Evolutionary conservation across 495 filamentous ascomycete genomes (phyloP), one percentile per base, ranked within the genome.

Genomic region (Aspergillus funiculosus): DNA sequence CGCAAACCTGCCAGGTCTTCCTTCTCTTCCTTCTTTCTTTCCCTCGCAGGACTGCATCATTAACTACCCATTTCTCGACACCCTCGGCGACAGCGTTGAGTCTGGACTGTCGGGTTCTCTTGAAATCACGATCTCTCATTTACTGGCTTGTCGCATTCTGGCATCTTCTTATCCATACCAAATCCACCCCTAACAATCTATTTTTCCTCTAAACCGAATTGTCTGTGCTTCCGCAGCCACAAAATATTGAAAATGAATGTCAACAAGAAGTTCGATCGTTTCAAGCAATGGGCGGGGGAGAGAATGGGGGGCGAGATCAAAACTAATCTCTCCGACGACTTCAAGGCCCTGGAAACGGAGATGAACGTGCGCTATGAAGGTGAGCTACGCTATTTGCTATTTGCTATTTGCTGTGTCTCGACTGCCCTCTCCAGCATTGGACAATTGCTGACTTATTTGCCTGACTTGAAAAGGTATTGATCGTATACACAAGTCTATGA

Each of bases 251-350:
- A 26, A 44, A 94, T 95, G 89, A 87, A 90, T 67, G 82, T 95
- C 72, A 91, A 89, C 69, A 91, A 94, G 77, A 95, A 94, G 64
- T 79, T 97, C 60, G 92, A 88, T 67, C 85, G 94, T 49, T 82
- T 96, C 72, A 94, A 92, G 75, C 92, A 98, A 84, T 98, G 91
- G 91, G 89, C 89, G 8, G 87, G 88, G 43, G 92, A 98, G 72
- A 83, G 89, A 68, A 96, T 98, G 89, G 92, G 92, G 54, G 81
- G 81, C 37, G 92, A 97, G 67, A 78, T 79, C 59, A 95, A 91
- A 69, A 96, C 90, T 9, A 82, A 72, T 59, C 80, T 87, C 39
- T 85, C 89, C 0, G 89, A 98, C 39, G 86, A 97, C 51, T 97
- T 98, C 78, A 95, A 89, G 69, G 78, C 81, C 43, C 68, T 96